These are phyloP conservation scores for Rhynchospora pubera DNA, from an alignment of 176 grass and related monocot species.

Conservation along the genomic window DNA sequence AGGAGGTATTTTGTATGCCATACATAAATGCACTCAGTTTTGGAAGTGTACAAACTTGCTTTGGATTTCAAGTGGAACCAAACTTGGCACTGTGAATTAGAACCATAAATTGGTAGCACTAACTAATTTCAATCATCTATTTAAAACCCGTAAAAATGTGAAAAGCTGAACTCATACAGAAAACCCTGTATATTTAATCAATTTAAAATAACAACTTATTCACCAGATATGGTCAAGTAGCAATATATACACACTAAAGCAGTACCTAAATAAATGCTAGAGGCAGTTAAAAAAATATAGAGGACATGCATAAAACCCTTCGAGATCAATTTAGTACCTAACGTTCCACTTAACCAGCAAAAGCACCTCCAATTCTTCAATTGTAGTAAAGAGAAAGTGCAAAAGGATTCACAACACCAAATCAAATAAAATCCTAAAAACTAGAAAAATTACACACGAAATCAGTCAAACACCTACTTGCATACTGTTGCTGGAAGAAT, in stretches of 20 bases:
- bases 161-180: background rate
- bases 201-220: background rate
- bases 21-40: background rate
- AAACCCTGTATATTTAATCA: background rate
- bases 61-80: background rate
- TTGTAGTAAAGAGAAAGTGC: background rate
- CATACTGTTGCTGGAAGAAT: constrained; percentile 24
- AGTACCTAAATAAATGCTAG: background rate
- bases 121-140: background rate
- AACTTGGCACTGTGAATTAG: background rate
- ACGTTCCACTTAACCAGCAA: background rate
- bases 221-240: background rate
- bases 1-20: background rate
- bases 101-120: background rate
- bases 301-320: background rate
- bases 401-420: background rate
- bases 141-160: background rate
- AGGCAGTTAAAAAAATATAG: background rate
- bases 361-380: background rate
- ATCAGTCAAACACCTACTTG: constrained; percentile 19
- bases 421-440: constrained; percentile 10
- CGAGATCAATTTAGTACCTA: background rate
- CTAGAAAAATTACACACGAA: background rate
- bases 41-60: background rate
- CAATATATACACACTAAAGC: background rate